Base-by-base conservation (phyloP, 805 yeast species). In the Kazachstania kunashirensis region DNA sequence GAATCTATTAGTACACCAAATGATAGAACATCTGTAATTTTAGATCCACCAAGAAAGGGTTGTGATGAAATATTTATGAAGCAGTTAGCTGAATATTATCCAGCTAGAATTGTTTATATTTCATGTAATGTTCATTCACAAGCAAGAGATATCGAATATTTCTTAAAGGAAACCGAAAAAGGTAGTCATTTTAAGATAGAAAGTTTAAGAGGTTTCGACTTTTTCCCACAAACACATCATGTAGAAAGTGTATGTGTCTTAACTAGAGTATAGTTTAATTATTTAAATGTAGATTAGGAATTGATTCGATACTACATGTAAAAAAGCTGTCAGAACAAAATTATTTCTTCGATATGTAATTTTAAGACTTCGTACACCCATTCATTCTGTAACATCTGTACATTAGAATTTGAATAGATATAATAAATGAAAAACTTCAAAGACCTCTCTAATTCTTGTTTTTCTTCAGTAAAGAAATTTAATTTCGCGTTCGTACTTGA, bases 61-160 rank as follows among this genome's bases (percentile, higher is more conserved):
- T 89, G 97, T 60, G 96, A 88, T 58, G 82, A 77, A 35, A 75
- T 76, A 8, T 92, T 92, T 54, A 67, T 92, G 60, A 76, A 79
- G 46, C 98, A 92, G 63, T 67, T 92, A 39, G 72, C 92, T 15
- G 84, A 68, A 15, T 92, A 83, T 61, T 67, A 73, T 43, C 97
- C 98, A 2, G 81, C 81, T 12, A 77, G 78, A 49, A 76, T 92
- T 37, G 94, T 92, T n/a, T 92, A 92, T 62, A 83, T 92, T 39
- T 84, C 95, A 43, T 92, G 98, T 67, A 92, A 92, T 55, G 98
- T 92, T 33, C 96, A 89, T 63, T 84, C 96, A 14, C 98, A 92
- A 61, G 97, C 97, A 4, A 69, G 97, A 49, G 98, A 92, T 57
- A 57, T 92, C 31, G 89, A 84, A 47, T 86, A 77, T 66, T 83